phyloP scores from a whole-genome alignment of 768 basidiomycete species.

The Daedalea quercina region DNA sequence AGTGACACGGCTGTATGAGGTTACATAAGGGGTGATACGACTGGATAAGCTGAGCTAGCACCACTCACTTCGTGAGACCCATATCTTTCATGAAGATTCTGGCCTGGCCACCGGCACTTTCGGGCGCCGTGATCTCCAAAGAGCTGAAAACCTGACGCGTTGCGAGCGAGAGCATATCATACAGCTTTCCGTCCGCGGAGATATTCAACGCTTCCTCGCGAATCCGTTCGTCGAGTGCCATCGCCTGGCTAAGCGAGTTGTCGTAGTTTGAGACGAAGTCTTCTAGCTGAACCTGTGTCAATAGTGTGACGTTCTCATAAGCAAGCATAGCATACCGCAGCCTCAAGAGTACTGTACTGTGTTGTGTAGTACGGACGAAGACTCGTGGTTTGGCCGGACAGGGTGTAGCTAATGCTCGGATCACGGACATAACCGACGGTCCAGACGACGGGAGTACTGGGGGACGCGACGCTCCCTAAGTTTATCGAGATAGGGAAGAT shows the following conservation, averaged over 20 bases:
- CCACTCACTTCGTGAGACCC: not conserved
- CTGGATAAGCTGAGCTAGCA: no score
- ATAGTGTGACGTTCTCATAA: not conserved
- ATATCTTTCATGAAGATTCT: slow-evolving; percentile 10
- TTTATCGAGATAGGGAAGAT: slow-evolving; percentile 21
- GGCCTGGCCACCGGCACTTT: not conserved
- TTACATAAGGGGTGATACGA: not conserved
- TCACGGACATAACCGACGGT: slow-evolving; percentile 21
- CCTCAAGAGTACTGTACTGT: not conserved
- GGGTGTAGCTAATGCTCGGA: slow-evolving; percentile 16
- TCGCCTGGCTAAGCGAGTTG: slow-evolving; percentile 10
- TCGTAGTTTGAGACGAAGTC: slow-evolving; percentile 13
- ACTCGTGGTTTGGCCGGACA: slow-evolving; percentile 3
- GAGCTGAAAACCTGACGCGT: slow-evolving; percentile 19
- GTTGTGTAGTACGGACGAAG: slow-evolving; percentile 13
- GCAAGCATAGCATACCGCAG: slow-evolving; percentile 6
- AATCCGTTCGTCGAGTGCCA: slow-evolving; percentile 17
- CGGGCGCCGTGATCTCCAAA: slow-evolving; percentile 20
- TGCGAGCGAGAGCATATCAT: slow-evolving; percentile 17
- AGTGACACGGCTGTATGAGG: slow-evolving; percentile 12
- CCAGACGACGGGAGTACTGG: slow-evolving; percentile 18
- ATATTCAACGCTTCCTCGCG: slow-evolving; percentile 12
- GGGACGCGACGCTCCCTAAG: slow-evolving; percentile 16
- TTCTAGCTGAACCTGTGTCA: slow-evolving; percentile 10
- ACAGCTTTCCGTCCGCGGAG: slow-evolving; percentile 12